A percentile compares a stretch with the other conserved stretches of the same genome.
These are phyloP conservation scores for Aspergillus wentii DNA, from an alignment of 495 filamentous ascomycete species.

Conservation along the genomic window DNA sequence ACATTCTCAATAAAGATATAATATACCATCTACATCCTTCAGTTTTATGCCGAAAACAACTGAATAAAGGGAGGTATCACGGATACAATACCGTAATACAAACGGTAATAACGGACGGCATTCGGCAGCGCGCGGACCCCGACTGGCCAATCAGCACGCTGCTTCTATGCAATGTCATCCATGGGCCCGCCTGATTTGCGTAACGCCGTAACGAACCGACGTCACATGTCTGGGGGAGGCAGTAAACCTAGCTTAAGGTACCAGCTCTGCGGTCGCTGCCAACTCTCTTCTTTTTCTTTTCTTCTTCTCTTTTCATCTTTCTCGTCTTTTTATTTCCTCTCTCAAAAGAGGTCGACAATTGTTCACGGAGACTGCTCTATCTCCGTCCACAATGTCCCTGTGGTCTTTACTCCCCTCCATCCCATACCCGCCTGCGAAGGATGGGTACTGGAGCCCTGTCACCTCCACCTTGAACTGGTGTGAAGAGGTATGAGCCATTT, in stretches of 20 bases:
- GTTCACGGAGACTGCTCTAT: conserved; percentile 5
- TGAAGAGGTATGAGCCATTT: conserved; percentile 62
- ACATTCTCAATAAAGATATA: too few species aligned
- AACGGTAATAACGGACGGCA: too few species aligned
- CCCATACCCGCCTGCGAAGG: conserved; percentile 60
- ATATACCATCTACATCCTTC: too few species aligned
- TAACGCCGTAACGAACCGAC: neutral
- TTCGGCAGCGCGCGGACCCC: neutral
- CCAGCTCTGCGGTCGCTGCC: too few species aligned
- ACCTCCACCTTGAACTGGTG: conserved; percentile 93
- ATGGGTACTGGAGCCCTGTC: conserved; percentile 79
- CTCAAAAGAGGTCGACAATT: conserved; percentile 2
- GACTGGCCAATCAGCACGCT: neutral
- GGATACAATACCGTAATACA: conserved; percentile 1
- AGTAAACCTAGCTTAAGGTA: too few species aligned
- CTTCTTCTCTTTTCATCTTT: conserved; percentile 4
- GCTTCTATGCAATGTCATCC: neutral
- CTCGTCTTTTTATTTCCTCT: conserved; percentile 1
- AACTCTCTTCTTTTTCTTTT: conserved; percentile 2
- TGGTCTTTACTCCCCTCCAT: conserved; percentile 49
- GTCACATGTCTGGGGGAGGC: too few species aligned
- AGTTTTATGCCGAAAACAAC: too few species aligned
- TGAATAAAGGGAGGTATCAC: conserved; percentile 7
- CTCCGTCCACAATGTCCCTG: conserved; percentile 21
- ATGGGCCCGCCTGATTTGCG: too few species aligned